A percentile compares a stretch with the other conserved stretches of the same genome.
phyloP scores from a whole-genome alignment of 2,329 filamentous ascomycete species.

The Fusarium nodosum region DNA sequence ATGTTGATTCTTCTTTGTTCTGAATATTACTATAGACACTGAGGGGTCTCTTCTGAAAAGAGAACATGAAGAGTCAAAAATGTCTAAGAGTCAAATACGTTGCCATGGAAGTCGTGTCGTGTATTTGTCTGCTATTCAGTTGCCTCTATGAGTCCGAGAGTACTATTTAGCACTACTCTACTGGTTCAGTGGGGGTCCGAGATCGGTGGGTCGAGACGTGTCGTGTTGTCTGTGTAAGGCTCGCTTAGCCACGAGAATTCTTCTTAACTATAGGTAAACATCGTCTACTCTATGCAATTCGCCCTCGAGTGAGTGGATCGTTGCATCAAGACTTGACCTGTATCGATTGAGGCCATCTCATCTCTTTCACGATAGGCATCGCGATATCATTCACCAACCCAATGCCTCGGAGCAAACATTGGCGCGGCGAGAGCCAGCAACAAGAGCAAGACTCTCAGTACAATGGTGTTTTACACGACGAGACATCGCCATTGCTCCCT shows the following conservation, averaged over 20 bases:
- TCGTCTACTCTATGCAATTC: slow-evolving; percentile 14
- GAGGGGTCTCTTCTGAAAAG: neutral
- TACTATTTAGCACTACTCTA: neutral
- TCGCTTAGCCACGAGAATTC: slow-evolving; percentile 25
- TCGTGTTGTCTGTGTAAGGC: neutral
- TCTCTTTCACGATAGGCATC: neutral
- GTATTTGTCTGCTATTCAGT: neutral
- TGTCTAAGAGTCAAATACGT: neutral
- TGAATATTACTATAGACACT: fast-evolving
- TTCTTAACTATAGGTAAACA: slow-evolving; percentile 9
- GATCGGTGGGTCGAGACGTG: slow-evolving; percentile 28
- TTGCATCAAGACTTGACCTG: slow-evolving; percentile 7
- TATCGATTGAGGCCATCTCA: slow-evolving; percentile 1
- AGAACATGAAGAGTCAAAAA: neutral
- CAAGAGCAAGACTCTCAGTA: slow-evolving; percentile 4
- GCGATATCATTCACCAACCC: neutral
- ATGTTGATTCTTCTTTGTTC: neutral
- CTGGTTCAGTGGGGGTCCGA: slow-evolving; percentile 12
- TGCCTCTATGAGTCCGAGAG: neutral
- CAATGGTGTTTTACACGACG: slow-evolving; percentile 33
- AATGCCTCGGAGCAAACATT: slow-evolving; percentile 30
- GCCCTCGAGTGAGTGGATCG: slow-evolving; percentile 26
- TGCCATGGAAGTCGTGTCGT: neutral
- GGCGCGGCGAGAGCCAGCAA: slow-evolving; percentile 19
- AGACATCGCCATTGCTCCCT: slow-evolving; percentile 38